A percentile compares a stretch with the other conserved stretches of the same genome.
Conservation (phyloP, 2,329 filamentous ascomycete genomes). For the Claviceps monticola region DNA sequence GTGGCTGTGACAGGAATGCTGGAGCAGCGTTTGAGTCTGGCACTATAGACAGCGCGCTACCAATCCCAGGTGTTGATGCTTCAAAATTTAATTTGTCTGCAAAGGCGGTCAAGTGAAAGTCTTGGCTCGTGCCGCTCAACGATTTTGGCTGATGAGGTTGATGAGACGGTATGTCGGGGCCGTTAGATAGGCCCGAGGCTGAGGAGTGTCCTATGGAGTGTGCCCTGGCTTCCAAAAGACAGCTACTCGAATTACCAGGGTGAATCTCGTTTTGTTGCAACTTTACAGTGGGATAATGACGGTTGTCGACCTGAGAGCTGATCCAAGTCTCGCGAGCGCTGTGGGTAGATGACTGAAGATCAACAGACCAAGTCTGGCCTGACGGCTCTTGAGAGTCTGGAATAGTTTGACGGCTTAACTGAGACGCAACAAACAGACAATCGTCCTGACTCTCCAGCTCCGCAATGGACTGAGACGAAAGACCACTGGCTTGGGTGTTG, state of each 20-base stretch:
- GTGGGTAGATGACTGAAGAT: not conserved
- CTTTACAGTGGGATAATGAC: not conserved
- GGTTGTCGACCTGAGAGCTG: not conserved
- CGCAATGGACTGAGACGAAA: conserved; percentile 18
- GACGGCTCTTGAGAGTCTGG: conserved; percentile 30
- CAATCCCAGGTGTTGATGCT: not conserved
- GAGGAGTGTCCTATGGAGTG: not conserved
- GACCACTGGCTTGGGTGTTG: conserved; percentile 16
- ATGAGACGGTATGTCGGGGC: conserved; percentile 11
- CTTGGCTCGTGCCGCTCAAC: not conserved
- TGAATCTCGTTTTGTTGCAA: not conserved
- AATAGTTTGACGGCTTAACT: conserved; percentile 24
- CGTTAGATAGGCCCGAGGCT: not conserved
- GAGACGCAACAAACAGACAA: conserved; percentile 16
- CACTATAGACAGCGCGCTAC: not conserved
- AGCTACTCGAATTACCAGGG: not conserved
- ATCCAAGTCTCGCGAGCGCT: not conserved
- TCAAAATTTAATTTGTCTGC: not conserved
- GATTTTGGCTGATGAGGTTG: conserved; percentile 11
- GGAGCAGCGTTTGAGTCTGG: conserved; percentile 4
- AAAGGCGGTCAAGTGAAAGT: not conserved
- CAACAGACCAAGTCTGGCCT: conserved; percentile 11
- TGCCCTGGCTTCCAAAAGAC: not conserved
- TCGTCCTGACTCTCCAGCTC: conserved; percentile 23
- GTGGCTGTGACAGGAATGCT: conserved; percentile 8